A percentile compares a stretch with the other conserved stretches of the same genome.
Evolutionary conservation across 306 rosid species (phyloP).

Genomic region (Citrullus mucosospermus): DNA sequence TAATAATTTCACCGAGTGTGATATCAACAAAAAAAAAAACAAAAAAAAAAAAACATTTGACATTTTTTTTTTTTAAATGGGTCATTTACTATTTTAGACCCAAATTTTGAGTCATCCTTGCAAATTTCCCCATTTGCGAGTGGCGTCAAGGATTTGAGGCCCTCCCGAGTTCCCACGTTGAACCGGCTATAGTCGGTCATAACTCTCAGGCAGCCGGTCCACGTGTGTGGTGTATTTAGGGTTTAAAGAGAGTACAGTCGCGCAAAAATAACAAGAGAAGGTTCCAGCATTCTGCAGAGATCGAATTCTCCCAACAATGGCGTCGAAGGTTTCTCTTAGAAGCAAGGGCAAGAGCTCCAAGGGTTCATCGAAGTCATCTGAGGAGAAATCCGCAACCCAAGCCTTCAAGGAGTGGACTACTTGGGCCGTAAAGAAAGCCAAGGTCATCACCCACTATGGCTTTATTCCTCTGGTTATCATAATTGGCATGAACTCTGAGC

Average conservation of each 20-base stretch:
- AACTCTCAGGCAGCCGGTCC: background rate
- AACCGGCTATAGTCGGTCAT: background rate
- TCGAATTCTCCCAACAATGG: slow-evolving; percentile 23
- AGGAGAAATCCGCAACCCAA: slow-evolving; percentile 29
- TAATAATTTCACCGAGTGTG: too few species aligned
- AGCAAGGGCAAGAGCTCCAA: slow-evolving; percentile 58
- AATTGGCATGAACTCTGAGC: slow-evolving; percentile 92
- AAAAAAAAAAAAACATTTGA: too few species aligned
- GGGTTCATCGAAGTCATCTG: slow-evolving; percentile 34
- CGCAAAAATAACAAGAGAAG: background rate
- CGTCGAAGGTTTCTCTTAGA: slow-evolving; percentile 63
- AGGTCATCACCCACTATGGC: slow-evolving; percentile 78
- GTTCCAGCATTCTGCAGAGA: background rate
- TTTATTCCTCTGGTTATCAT: slow-evolving; percentile 82
- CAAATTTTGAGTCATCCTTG: too few species aligned
- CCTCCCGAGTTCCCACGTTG: background rate
- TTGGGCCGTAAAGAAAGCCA: slow-evolving; percentile 65
- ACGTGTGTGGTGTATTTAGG: slow-evolving; percentile 5
- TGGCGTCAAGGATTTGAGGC: background rate
- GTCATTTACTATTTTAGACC: too few species aligned
- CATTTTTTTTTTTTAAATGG: too few species aligned
- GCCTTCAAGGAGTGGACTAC: slow-evolving; percentile 68
- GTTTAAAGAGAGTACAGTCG: background rate
- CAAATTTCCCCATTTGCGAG: too few species aligned
- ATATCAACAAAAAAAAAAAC: too few species aligned